A percentile compares a stretch with the other conserved stretches of the same genome.
Conservation (phyloP, 2,329 filamentous ascomycete species). For the Phyllosticta citribraziliensis region DNA sequence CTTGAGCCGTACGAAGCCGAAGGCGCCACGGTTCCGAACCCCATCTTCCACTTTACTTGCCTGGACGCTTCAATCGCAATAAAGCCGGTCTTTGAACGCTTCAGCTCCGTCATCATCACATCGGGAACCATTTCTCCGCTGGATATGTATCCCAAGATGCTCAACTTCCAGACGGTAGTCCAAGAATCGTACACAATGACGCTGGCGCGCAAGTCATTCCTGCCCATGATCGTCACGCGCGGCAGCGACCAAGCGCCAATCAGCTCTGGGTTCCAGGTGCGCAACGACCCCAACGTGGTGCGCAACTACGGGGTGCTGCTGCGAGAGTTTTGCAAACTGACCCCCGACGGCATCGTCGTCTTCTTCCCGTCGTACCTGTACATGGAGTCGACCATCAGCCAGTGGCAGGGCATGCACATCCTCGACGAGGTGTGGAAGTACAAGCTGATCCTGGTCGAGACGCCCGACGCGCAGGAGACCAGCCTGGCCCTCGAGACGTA, state of each 20-base stretch:
- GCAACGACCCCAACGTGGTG: constrained; percentile 93
- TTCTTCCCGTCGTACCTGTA: constrained; percentile 98
- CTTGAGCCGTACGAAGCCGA: constrained; percentile 97
- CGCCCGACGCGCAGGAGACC: constrained; percentile 93
- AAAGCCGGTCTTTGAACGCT: constrained; percentile 92
- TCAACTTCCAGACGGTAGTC: constrained; percentile 82
- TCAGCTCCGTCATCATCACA: constrained; percentile 96
- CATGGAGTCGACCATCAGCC: constrained; percentile 98
- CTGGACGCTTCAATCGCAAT: constrained; percentile 96
- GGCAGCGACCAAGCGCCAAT: constrained; percentile 90
- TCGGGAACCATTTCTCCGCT: constrained; percentile 93
- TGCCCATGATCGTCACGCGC: constrained; percentile 94
- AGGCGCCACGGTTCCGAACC: constrained; percentile 89
- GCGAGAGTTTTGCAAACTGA: constrained; percentile 91
- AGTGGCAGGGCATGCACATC: constrained; percentile 99
- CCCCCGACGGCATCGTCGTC: constrained; percentile 94
- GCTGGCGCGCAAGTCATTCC: constrained; percentile 82
- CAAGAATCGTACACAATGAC: constrained; percentile 99
- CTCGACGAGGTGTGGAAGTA: constrained; percentile 98
- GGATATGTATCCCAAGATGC: constrained; percentile 99
- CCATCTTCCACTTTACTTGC: constrained; percentile 93
- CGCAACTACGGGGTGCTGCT: constrained; percentile 90
- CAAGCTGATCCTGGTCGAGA: constrained; percentile 96
- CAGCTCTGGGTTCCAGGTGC: constrained; percentile 87
- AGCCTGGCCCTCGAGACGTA: constrained; percentile 93